A percentile compares a stretch with the other conserved stretches of the same genome.
Conservation (phyloP, 2,329 filamentous ascomycete species). For the Phaeosphaeria sp. region DNA sequence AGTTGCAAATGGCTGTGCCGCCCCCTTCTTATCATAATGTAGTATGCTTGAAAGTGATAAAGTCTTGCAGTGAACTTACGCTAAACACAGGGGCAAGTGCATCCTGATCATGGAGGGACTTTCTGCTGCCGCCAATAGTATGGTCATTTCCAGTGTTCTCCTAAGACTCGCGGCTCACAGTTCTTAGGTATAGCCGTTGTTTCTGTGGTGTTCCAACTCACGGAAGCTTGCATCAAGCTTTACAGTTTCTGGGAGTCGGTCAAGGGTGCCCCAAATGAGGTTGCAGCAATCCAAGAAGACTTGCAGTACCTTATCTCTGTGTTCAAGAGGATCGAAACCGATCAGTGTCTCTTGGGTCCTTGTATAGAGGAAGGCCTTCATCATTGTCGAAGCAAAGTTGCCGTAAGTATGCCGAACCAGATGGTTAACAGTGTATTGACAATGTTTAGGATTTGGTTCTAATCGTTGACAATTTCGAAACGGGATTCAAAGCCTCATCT, state of each 20-base stretch:
- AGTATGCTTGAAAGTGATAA: no score
- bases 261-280: constrained; percentile 19
- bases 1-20: no score
- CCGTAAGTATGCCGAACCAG: not conserved
- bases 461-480: constrained; percentile 9
- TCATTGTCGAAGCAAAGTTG: constrained; percentile 15
- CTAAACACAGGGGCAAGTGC: no score
- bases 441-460: constrained; percentile 6
- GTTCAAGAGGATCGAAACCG: constrained; percentile 11
- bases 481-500: constrained; percentile 10
- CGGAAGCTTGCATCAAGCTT: constrained; percentile 13
- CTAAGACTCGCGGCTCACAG: no score
- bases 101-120: no score
- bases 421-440: not conserved
- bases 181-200: constrained; percentile 14
- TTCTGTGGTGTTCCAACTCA: constrained; percentile 13
- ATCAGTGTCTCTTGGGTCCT: not conserved
- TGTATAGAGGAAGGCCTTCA: constrained; percentile 16
- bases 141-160: no score
- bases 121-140: no score
- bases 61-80: no score
- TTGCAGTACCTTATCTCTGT: constrained; percentile 15
- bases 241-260: constrained; percentile 21
- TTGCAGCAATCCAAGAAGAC: constrained; percentile 18
- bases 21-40: no score